Evolutionary conservation across 805 yeast species (phyloP), one percentile per base, ranked within the genome.

Genomic region (Sugiyamaella chiloensis): DNA sequence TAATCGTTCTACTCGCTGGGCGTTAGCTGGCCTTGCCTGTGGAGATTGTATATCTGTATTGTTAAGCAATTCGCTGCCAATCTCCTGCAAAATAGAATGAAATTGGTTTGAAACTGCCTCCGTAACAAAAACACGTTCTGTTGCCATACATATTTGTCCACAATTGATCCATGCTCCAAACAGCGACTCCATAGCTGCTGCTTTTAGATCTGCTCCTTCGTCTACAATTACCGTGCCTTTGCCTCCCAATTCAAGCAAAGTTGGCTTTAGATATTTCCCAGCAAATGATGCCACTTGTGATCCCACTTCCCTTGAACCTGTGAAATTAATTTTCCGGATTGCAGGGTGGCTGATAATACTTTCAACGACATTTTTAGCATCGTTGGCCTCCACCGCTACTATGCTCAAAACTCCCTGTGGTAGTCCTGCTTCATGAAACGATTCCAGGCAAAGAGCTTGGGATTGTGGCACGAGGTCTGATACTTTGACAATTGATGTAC

Each of bases 121-220:
- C 67, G 83, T 87, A 53, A 85, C 78, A 68, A 81, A 83, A 52
- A 83, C 73, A 72, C 95, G 80, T 44, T 90, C 84, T 62, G 91
- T 90, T 27, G 91, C 89, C 69, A 87, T 82, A 70, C 95, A 85
- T 51, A 85, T 89, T 69, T 85, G 91, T 72, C 95, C 95, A 50
- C 87, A 79, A 71, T 85, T 84, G 73, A 71, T 83, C 75, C 78
- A 83, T 56, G 84, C 83, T 72, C 89, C 89, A 36, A 73, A 64
- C 52, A 83, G 71, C 54, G 83, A 73, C 65, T 73, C 73, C 57
- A 74, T 71, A 45, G 84, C 79, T 49, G 91, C 80, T 46, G 68
- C 68, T 20, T 76, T 75, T 44, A 81, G 61, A 60, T 83, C 76
- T 44, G 88, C 88, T 62, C 84, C 91, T 53, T 78, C 73, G 61